These are phyloP conservation scores for Arthrinium puccinioides DNA, from an alignment of 2,329 filamentous ascomycete genomes.

Conservation along the genomic window DNA sequence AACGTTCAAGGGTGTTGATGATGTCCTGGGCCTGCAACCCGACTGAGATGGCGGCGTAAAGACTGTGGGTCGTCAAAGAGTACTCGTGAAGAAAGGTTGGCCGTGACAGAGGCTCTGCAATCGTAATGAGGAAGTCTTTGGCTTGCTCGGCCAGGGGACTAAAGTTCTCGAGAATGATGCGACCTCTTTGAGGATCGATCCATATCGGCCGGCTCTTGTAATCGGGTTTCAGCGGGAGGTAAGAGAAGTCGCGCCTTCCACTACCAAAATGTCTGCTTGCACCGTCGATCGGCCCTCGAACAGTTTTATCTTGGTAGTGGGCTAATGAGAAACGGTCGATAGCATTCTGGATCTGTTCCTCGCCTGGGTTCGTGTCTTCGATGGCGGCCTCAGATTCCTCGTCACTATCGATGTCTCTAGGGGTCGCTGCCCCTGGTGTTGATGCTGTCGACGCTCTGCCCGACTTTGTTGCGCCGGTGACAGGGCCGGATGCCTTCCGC, in stretches of 20 bases:
- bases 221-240: constrained; percentile 76
- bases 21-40: constrained; percentile 88
- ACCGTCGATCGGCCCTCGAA: constrained; percentile 29
- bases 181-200: constrained; percentile 82
- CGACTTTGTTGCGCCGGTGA: constrained; percentile 31
- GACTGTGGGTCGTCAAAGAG: constrained; percentile 79
- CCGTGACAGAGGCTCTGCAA: constrained; percentile 86
- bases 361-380: constrained; percentile 42
- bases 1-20: constrained; percentile 76
- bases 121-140: constrained; percentile 91
- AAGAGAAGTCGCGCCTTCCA: constrained; percentile 63
- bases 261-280: constrained; percentile 39
- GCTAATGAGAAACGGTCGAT: constrained; percentile 53
- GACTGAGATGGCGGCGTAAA: constrained; percentile 93
- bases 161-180: constrained; percentile 92
- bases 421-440: constrained; percentile 54
- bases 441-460: constrained; percentile 50
- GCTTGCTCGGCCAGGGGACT: constrained; percentile 79
- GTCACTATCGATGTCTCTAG: constrained; percentile 48
- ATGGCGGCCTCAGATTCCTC: constrained; percentile 47
- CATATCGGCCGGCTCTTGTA: constrained; percentile 85
- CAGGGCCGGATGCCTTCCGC: constrained; percentile 1
- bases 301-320: constrained; percentile 40
- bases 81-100: constrained; percentile 93
- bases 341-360: constrained; percentile 48